Percentiles rank a stretch among this genome's conserved stretches.
These are phyloP conservation scores for Leishmania amazonensis DNA, from an alignment of 208 protist species.

Conservation along the genomic window DNA sequence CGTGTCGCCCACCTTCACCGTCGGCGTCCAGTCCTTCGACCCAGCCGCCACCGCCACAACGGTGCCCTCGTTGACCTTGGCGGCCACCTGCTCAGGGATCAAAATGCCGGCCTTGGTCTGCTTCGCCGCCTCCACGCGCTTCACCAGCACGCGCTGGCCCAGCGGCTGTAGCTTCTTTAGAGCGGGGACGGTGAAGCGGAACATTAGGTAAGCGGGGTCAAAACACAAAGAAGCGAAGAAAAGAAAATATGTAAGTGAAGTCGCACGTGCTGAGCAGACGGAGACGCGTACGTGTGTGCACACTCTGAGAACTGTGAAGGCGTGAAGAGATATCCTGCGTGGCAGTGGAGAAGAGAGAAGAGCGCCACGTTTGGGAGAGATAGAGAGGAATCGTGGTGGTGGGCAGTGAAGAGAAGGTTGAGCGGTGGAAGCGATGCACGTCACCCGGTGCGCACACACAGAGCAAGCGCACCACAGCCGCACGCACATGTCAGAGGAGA, in stretches of 20 bases:
- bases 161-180: conserved; percentile 92
- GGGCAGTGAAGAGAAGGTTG: not conserved
- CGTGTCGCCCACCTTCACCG: conserved; percentile 89
- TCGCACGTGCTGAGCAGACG: not conserved
- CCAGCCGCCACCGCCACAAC: conserved; percentile 88
- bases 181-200: conserved; percentile 69
- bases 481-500: not conserved
- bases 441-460: not conserved
- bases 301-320: not conserved
- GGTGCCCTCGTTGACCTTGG: conserved; percentile 93
- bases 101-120: conserved; percentile 93
- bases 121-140: conserved; percentile 86
- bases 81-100: conserved; percentile 91
- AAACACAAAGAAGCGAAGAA: not conserved
- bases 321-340: not conserved
- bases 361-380: not conserved
- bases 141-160: conserved; percentile 90
- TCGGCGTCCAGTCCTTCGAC: conserved; percentile 91
- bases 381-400: too few relatives aligned
- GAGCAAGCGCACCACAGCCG: not conserved
- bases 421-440: not conserved
- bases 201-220: conserved; percentile 39
- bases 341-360: not conserved
- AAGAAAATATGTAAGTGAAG: not conserved
- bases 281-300: not conserved